A percentile compares a stretch with the other conserved stretches of the same genome.
These are phyloP conservation scores for Monilinia polystroma DNA, from an alignment of 2,329 filamentous ascomycete genomes.

Conservation along the genomic window DNA sequence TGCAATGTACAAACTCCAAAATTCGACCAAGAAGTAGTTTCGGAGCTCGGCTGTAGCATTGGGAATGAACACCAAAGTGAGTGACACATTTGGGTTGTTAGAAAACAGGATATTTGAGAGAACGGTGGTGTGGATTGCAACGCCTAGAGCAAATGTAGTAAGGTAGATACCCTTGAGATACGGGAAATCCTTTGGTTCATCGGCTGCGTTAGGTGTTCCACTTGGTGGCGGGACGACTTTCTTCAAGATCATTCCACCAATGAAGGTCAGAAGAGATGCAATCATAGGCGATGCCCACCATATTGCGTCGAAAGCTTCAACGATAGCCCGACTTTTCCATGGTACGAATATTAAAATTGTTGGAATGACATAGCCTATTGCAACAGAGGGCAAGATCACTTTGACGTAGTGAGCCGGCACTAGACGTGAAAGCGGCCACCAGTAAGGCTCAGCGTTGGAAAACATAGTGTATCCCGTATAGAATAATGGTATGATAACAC, in stretches of 20 bases:
- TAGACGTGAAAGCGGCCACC: conserved; percentile 18
- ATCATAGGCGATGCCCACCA: not conserved
- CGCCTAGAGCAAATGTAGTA: not conserved
- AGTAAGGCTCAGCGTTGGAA: conserved; percentile 9
- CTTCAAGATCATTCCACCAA: not conserved
- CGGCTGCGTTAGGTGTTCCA: not conserved
- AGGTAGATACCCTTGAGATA: conserved; percentile 10
- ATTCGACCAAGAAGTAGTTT: not conserved
- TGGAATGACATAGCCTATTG: not conserved
- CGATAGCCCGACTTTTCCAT: not conserved
- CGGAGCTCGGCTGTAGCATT: not conserved
- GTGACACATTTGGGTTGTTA: not conserved
- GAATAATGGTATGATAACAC: not conserved
- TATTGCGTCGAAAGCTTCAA: not conserved
- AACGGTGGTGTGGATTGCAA: not conserved
- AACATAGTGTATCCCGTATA: conserved; percentile 12
- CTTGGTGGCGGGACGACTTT: not conserved
- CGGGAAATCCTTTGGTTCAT: conserved; percentile 4
- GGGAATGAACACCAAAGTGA: conserved; percentile 1
- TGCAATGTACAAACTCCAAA: conserved; percentile 8
- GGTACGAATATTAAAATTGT: conserved; percentile 1
- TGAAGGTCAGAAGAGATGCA: conserved; percentile 3
- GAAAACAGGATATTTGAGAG: not conserved
- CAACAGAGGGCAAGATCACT: conserved; percentile 2
- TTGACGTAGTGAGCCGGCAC: conserved; percentile 10